phyloP scores from a whole-genome alignment of 2,329 filamentous ascomycete species.

The Intubia oerlemansii region DNA sequence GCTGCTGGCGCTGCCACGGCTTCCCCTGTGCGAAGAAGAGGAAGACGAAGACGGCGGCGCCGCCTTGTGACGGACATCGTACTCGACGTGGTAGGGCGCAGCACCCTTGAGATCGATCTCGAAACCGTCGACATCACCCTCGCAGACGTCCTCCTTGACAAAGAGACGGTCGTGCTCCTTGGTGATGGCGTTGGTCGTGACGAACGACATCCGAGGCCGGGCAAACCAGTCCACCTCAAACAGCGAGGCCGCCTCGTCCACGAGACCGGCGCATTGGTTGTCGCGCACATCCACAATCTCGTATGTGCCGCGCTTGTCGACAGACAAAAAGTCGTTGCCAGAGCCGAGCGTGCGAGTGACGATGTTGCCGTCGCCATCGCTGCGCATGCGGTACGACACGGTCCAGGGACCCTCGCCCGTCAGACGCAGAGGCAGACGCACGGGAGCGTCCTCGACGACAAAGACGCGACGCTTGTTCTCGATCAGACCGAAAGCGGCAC shows the following conservation, averaged over 20 bases:
- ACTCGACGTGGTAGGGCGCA: constrained; percentile 70
- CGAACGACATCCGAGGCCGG: constrained; percentile 49
- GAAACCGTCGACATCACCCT: constrained; percentile 80
- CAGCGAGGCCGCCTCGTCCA: constrained; percentile 49
- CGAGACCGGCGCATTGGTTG: constrained; percentile 56
- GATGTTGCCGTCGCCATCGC: constrained; percentile 11
- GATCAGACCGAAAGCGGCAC: constrained; percentile 65
- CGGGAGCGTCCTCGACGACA: constrained; percentile 52
- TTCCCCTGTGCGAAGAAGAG: too few relatives aligned
- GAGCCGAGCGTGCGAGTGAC: constrained; percentile 26
- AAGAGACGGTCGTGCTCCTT: constrained; percentile 28
- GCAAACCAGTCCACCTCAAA: constrained; percentile 78
- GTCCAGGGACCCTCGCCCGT: constrained; percentile 74
- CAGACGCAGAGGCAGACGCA: constrained; percentile 63
- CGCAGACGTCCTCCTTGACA: constrained; percentile 67
- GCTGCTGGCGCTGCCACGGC: constrained; percentile 27
- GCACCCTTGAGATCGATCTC: constrained; percentile 48
- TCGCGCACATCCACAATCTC: constrained; percentile 62
- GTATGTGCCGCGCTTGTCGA: constrained; percentile 51
- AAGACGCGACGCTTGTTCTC: constrained; percentile 58
- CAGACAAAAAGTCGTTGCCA: constrained; percentile 46
- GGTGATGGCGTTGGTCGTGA: constrained; percentile 38
- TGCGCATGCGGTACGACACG: constrained; percentile 49
- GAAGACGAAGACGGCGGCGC: not conserved
- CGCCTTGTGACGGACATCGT: constrained; percentile 55